Evolutionary conservation across 768 basidiomycete genomes (phyloP).

Genomic region (Boletus huronensis): DNA sequence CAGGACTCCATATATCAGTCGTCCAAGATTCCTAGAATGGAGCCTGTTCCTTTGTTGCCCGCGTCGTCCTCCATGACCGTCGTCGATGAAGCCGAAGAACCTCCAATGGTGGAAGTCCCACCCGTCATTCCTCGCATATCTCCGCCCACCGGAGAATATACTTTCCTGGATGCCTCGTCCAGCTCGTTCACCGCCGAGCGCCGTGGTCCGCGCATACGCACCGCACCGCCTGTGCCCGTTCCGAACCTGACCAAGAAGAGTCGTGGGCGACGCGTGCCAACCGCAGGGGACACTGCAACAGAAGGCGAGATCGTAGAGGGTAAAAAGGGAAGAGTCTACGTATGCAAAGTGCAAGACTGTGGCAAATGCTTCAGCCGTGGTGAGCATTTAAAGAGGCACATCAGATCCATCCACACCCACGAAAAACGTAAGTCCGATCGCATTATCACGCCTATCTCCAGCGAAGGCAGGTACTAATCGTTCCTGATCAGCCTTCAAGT

Average conservation of each 20-base stretch:
- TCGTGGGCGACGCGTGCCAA: constrained; percentile 74
- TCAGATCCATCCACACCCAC: constrained; percentile 70
- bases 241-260: constrained; percentile 80
- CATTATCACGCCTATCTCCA: constrained; percentile 14
- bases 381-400: constrained; percentile 75
- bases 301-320: constrained; percentile 29
- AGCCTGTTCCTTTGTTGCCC: constrained; percentile 22
- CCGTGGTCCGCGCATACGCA: constrained; percentile 49
- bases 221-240: constrained; percentile 62
- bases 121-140: constrained; percentile 16
- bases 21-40: constrained; percentile 30
- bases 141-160: constrained; percentile 33
- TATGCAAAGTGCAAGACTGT: constrained; percentile 67
- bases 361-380: constrained; percentile 71
- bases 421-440: constrained; percentile 62
- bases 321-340: constrained; percentile 41
- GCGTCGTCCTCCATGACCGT: constrained; percentile 29
- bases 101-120: constrained; percentile 3
- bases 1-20: constrained; percentile 17
- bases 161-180: constrained; percentile 34
- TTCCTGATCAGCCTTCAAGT: constrained; percentile 60
- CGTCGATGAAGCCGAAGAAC: constrained; percentile 24
- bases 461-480: constrained; percentile 18
- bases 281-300: constrained; percentile 29
- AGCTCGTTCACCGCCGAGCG: constrained; percentile 38